Base-by-base conservation (phyloP, 164 flowering plant species). In the Macadamia tetraphylla region DNA sequence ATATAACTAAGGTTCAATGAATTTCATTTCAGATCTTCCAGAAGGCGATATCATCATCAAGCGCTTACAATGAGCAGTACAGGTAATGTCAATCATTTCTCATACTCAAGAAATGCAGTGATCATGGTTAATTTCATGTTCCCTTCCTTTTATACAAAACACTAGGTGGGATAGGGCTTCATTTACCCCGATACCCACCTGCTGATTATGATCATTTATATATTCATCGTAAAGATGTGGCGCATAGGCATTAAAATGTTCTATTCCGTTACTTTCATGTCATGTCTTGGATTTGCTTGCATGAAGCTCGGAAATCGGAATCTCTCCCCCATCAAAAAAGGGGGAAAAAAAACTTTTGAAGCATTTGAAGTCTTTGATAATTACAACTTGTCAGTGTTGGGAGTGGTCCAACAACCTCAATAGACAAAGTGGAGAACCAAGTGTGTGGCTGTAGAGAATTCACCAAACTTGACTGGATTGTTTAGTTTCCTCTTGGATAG, bases 31-130 rank as follows among this genome's bases (percentile, higher is more conserved):
- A 94, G 99, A 94, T 94, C 65, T 92, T 94, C 86, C 98, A 94
- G 83, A 92, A 94, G 69, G 99, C 99, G 44, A 94, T 92, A 75
- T 94, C 99, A 56, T 77, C 99, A 29, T 94, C 99, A 59, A 80
- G 81, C 81, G 98, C 97, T 42, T 92, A 94, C 81, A 91, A 92
- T 77, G 94, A 88, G 9, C 99, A 94, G 58, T 94, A 92, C 84
- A 86, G 90, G 97, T 92, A 79, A 62, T 60, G 5, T 55, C 32
- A 35, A 9, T 32, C 12, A 52, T 30, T 43, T 43, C 10, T 12
- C 32, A 29, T 64, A 6, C 17, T 44, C 58, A 12, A 62, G 30
- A 29, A 14, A 9, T 31, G 3, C 17, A 5, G 8, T 59, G 40
- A 29, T 14, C 4, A 29, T 29, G 29, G 30, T 12, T 23, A 58